phyloP scores from a whole-genome alignment of 176 grass and related monocot genomes.

The Canna indica region DNA sequence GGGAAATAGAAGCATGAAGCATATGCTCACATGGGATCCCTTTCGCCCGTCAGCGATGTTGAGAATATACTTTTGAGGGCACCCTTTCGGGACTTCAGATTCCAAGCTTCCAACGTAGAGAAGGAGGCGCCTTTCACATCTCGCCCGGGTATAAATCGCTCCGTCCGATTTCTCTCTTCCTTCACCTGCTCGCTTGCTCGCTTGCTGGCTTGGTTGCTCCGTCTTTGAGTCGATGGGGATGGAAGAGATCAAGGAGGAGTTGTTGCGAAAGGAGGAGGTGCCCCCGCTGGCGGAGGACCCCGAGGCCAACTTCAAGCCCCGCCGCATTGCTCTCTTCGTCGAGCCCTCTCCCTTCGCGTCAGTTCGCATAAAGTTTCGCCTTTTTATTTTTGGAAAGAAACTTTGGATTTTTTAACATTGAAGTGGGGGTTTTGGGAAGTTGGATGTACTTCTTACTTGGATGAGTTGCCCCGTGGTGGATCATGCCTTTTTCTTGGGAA shows the following conservation, averaged over 20 bases:
- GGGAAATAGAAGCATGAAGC: no score
- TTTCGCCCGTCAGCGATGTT: not conserved
- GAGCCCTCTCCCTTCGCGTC: conserved; percentile 92
- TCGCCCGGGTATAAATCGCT: not conserved
- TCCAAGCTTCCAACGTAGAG: no score
- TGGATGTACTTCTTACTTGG: not conserved
- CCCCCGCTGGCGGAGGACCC: conserved; percentile 19
- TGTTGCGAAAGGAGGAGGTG: not conserved
- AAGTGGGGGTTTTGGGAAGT: not conserved
- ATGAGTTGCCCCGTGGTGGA: not conserved
- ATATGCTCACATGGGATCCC: not conserved
- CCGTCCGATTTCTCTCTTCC: not conserved
- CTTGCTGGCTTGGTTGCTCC: not conserved
- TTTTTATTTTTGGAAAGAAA: not conserved
- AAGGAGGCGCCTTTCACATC: not conserved
- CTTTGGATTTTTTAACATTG: not conserved
- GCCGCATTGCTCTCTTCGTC: conserved; percentile 84
- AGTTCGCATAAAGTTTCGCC: conserved; percentile 10
- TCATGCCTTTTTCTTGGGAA: not conserved
- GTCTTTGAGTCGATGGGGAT: not conserved
- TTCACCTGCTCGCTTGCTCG: not conserved
- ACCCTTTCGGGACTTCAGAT: not conserved
- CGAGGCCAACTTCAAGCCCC: conserved; percentile 46
- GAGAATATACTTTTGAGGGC: not conserved
- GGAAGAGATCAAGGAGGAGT: not conserved